These are phyloP conservation scores for Oryza glumipatula DNA, from an alignment of 176 grass and related monocot genomes.

Conservation along the genomic window DNA sequence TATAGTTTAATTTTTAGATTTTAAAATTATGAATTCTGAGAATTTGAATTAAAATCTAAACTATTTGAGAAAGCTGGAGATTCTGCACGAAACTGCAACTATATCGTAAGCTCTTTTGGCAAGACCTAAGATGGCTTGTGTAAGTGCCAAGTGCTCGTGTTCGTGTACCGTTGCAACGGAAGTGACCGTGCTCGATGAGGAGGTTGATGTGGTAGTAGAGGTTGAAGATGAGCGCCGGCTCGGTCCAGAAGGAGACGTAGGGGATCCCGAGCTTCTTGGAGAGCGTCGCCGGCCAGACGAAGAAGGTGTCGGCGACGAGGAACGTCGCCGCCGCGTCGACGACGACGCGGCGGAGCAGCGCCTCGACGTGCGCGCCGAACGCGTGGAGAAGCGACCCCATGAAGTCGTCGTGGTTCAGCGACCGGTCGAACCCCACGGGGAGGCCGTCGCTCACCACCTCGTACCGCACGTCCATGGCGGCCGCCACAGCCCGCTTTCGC, in stretches of 20 bases:
- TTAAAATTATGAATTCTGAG: too few species aligned
- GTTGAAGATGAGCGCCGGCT: conserved; percentile 64
- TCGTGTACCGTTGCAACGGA: conserved; percentile 49
- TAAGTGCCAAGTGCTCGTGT: not conserved
- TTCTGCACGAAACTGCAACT: too few species aligned
- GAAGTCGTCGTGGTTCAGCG: conserved; percentile 68
- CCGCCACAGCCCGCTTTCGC: not conserved
- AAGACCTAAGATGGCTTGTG: not conserved
- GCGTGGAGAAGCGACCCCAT: conserved; percentile 58
- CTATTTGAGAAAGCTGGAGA: too few species aligned
- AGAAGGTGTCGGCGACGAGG: conserved; percentile 73
- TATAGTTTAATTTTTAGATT: too few species aligned
- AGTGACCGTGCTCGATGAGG: conserved; percentile 58
- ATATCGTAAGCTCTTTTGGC: too few species aligned
- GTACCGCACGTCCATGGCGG: conserved; percentile 56
- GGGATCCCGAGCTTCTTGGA: conserved; percentile 48
- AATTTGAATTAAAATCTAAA: too few species aligned
- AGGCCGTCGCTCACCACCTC: conserved; percentile 66
- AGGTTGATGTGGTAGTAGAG: conserved; percentile 69
- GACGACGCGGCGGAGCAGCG: conserved; percentile 58
- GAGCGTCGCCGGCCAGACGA: conserved; percentile 68
- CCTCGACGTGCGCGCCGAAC: conserved; percentile 67
- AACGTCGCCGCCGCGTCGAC: conserved; percentile 45
- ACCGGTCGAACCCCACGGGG: conserved; percentile 57
- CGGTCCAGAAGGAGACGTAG: conserved; percentile 78